Conservation (phyloP, 2,329 filamentous ascomycete genomes). For the Delphinella strobiligena region DNA sequence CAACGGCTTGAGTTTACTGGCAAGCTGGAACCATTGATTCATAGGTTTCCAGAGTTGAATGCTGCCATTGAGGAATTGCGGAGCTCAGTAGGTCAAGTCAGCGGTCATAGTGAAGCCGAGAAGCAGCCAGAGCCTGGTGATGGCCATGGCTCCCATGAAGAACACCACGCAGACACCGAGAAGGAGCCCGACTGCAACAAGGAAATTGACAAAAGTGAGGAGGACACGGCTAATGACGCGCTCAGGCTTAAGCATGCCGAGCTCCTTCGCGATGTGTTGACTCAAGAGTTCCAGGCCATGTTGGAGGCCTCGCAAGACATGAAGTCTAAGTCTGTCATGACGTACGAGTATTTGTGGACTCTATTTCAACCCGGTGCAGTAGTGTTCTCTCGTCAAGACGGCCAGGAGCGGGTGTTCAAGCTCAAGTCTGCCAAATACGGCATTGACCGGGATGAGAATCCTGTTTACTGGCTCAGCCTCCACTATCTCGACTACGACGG, state of each 20-base stretch:
- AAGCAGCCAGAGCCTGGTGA: not conserved
- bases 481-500: constrained; percentile 25
- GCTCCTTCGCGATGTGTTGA: constrained; percentile 26
- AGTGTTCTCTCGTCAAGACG: constrained; percentile 24
- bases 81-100: not conserved
- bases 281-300: constrained; percentile 28
- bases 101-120: not conserved
- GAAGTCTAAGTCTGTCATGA: constrained; percentile 22
- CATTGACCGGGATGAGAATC: constrained; percentile 21
- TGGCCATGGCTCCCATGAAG: too few relatives aligned
- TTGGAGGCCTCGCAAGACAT: constrained; percentile 29
- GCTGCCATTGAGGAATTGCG: constrained; percentile 25
- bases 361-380: constrained; percentile 21
- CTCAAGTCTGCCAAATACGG: constrained; percentile 18
- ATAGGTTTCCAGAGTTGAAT: constrained; percentile 44
- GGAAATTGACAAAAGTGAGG: not conserved
- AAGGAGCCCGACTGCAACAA: not conserved
- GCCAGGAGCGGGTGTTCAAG: constrained; percentile 25
- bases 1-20: constrained; percentile 49
- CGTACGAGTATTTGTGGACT: constrained; percentile 23
- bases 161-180: not conserved
- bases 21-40: constrained; percentile 53
- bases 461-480: constrained; percentile 24
- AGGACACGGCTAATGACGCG: constrained; percentile 12
- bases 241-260: constrained; percentile 25